Evolutionary conservation across 2,329 filamentous ascomycete genomes (phyloP), one percentile per base, ranked within the genome.

Genomic region (Sporothrix curviconia): DNA sequence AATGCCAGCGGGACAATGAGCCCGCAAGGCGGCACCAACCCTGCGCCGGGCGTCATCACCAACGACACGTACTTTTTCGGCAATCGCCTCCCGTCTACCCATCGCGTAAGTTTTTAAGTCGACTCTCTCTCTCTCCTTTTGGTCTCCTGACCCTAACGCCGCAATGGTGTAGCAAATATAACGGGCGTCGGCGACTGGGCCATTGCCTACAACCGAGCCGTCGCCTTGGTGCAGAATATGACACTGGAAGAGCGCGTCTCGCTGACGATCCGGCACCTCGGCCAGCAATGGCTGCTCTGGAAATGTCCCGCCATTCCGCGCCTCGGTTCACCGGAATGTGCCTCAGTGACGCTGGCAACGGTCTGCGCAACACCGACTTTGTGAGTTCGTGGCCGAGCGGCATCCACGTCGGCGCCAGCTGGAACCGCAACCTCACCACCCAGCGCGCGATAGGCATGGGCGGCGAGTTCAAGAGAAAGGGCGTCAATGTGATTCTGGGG

Each of bases 181-280:
- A 77, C 70, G 62, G 86, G 86, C 15, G 71, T 77, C 15, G 85
- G 82, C 14, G 74, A 81, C 32, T 92, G 89, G 89, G 76, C 76
- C 1, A 76, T 78, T 11, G 84, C 87, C 15, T 86, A 87, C 65
- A 71, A 72, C 30, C 87, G 85, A 67, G 89, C 89, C 0, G 77
- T 78, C 51, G 77, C 78, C 1, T 84, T 92, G 62, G 87, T 94
- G 15, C 77, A 76, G 24, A 77, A 86, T 64, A 76, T 92, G 72
- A 92, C 87, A 0, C 72, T 91, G 36, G 76, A 83, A 22, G 89
- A 94, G 71, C 92, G 91, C 70, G 82, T 92, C 66, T 86, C 84
- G 65, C 70, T 94, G 58, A 92, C 88, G 0, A 87, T n/a, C 86
- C 1, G 89, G 89, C 61, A 79, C 84, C 47, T 77, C 80, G 63